Percentiles rank a stretch among this genome's conserved stretches.
These are phyloP conservation scores for Brassica juncea DNA, from an alignment of 345 rosid species.

Conservation along the genomic window DNA sequence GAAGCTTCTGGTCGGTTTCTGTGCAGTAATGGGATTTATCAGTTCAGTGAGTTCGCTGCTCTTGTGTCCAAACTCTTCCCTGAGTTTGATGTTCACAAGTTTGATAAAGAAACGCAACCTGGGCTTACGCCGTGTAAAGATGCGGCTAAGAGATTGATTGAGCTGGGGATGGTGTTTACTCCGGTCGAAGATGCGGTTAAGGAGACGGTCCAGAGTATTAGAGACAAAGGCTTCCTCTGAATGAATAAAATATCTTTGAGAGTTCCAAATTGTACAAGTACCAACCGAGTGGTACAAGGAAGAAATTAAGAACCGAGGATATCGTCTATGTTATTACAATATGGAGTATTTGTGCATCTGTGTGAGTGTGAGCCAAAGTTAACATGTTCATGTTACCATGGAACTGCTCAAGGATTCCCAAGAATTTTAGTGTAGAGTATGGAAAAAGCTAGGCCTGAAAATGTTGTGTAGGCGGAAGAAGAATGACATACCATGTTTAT, in stretches of 20 bases:
- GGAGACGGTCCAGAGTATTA: conserved; percentile 64
- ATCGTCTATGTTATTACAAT: too few species aligned
- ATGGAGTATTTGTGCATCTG: too few species aligned
- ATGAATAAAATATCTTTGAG: not conserved
- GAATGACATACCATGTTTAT: too few species aligned
- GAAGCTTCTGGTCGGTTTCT: conserved; percentile 72
- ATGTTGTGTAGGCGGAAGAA: too few species aligned
- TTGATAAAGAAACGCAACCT: conserved; percentile 62
- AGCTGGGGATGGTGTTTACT: conserved; percentile 63
- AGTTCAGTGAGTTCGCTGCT: conserved; percentile 68
- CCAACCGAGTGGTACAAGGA: too few species aligned
- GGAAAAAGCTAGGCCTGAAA: too few species aligned
- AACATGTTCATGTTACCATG: too few species aligned
- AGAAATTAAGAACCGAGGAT: too few species aligned
- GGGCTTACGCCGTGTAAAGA: conserved; percentile 56
- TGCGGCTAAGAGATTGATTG: conserved; percentile 73
- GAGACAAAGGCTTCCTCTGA: conserved; percentile 58
- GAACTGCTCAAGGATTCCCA: too few species aligned
- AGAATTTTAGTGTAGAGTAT: too few species aligned
- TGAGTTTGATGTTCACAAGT: conserved; percentile 60
- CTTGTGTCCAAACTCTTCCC: conserved; percentile 68
- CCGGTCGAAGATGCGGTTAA: conserved; percentile 64
- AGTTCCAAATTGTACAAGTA: not conserved
- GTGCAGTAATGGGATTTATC: conserved; percentile 77
- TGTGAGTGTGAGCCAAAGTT: too few species aligned